Conservation (phyloP, 2,329 filamentous ascomycete species). For the Ophiostoma sp. region DNA sequence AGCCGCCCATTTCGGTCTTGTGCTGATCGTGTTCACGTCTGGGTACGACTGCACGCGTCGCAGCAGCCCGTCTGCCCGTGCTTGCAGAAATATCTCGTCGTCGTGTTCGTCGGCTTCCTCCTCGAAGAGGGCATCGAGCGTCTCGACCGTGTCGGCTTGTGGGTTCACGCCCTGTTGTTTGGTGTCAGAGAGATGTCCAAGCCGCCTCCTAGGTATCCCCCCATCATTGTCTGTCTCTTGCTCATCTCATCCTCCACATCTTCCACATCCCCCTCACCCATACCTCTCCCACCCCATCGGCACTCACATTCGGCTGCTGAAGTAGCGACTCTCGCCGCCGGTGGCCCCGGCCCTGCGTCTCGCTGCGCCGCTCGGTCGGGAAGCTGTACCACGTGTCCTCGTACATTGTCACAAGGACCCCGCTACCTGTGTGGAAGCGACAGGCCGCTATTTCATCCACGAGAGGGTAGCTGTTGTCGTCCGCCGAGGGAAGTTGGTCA, state of each 20-base stretch:
- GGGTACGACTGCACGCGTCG: slow-evolving; percentile 75
- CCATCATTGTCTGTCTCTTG: not conserved
- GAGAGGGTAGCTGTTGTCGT: not conserved
- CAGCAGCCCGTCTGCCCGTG: slow-evolving; percentile 64
- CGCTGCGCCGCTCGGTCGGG: slow-evolving; percentile 57
- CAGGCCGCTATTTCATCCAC: slow-evolving; percentile 8
- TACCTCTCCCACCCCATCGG: not conserved
- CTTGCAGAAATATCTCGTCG: slow-evolving; percentile 26
- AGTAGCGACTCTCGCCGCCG: slow-evolving; percentile 69
- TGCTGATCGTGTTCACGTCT: slow-evolving; percentile 67
- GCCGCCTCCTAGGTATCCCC: too few relatives aligned
- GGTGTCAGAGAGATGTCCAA: not conserved
- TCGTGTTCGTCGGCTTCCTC: slow-evolving; percentile 52
- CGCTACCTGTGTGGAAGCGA: not conserved
- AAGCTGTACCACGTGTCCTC: slow-evolving; percentile 85
- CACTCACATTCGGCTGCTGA: slow-evolving; percentile 61
- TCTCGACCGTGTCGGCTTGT: slow-evolving; percentile 52
- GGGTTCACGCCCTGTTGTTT: slow-evolving; percentile 55
- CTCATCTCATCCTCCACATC: not conserved
- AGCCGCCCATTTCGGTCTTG: slow-evolving; percentile 55
- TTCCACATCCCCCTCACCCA: not conserved
- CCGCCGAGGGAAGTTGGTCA: not conserved
- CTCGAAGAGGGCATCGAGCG: slow-evolving; percentile 60
- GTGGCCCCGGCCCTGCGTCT: slow-evolving; percentile 54
- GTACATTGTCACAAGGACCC: slow-evolving; percentile 56